Evolutionary conservation across 305 asterid genomes (phyloP), one percentile per base, ranked within the genome.

Genomic region (Rubia tinctorum): DNA sequence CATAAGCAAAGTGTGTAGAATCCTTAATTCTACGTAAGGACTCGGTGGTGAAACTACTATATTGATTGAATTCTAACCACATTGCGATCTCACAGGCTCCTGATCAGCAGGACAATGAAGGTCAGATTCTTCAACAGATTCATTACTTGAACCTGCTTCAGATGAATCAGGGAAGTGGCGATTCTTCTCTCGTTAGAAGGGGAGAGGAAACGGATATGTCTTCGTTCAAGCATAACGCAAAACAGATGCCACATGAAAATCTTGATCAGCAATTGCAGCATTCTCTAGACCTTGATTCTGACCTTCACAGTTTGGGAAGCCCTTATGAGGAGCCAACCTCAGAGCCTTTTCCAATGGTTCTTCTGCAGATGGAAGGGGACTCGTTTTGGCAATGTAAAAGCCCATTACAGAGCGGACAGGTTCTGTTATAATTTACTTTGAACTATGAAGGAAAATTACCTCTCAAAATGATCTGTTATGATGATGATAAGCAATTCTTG

Each of bases 361-460:
- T 88, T 65, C 44, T 88, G 0, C 88, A 86, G 78, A 67, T 86
- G 25, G 97, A 89, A 8, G 92, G 88, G 40, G 96, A 91, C 71
- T 69, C 88, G 5, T 87, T 84, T 69, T 91, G 92, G 96, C 91
- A 85, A 68, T 79, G 81, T 82, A 92, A 81, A 85, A 84, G 83
- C 80, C 89, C 91, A 7, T 70, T 77, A 74, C 89, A 81, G 39
- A 83, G 76, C 78, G 86, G 84, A 73, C 95, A 92, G 98, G 96
- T 90, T 47, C 47, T 73, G 23, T 63, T 49, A 61, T 68, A 45
- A 34, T 49, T 67, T 58, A 20, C 40, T n/a, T 13, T 37, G 43
- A 47, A 59, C 44, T 40, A 2, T 17, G 23, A 8, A n/a, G 64
- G 23, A 70, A 61, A 17, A 17, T 59, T 51, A 37, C 43, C 59